Base-by-base conservation (phyloP, 345 rosid genomes). In the Rhodamnia rubescens region DNA sequence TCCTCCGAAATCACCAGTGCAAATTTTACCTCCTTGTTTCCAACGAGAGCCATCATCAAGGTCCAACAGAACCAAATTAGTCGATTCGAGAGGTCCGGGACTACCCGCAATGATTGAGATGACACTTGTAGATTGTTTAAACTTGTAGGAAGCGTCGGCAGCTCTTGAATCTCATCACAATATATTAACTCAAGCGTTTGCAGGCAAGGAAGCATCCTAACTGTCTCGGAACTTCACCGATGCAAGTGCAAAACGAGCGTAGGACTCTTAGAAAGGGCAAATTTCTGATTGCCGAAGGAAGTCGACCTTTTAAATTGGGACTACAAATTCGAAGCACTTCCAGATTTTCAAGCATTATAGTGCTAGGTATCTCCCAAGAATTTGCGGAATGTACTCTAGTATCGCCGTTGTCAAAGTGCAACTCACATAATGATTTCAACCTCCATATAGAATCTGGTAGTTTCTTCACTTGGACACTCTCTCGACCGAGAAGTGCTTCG, bases 241-340 rank as follows among this genome's bases (percentile, higher is more conserved):
- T 27, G 74, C 1, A 0, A 59, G 36, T 27, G 16, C 0, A 0
- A 1, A 0, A 0, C 74, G n/a, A 58, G 36, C 2, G 0, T 27
- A 59, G 74, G 36, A 59, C 2, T 59, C 36, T 59, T 27, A 59
- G 14, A 27, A 0, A 13, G 32, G 36, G 74, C 20, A 59, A 59
- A 13, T 18, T 59, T 59, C 36, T 36, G 3, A 59, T 27, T 27
- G 40, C 1, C 10, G 20, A 13, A 1, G 40, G 9, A 59, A 59
- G 74, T 13, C 4, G 1, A 59, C 74, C 40, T 27, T 0, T 6
- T 6, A 59, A 59, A 59, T 1, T 29, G 0, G 0, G 0, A 59
- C 20, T 0, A 11, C 0, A 0, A 0, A 59, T 13, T 27, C 0
- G 9, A n/a, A 59, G 74, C 20, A 13, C 36, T 59, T 27, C 20